Evolutionary conservation across 176 grass and related monocot species (phyloP).

Genomic region (Bolboschoenus planiculmis): DNA sequence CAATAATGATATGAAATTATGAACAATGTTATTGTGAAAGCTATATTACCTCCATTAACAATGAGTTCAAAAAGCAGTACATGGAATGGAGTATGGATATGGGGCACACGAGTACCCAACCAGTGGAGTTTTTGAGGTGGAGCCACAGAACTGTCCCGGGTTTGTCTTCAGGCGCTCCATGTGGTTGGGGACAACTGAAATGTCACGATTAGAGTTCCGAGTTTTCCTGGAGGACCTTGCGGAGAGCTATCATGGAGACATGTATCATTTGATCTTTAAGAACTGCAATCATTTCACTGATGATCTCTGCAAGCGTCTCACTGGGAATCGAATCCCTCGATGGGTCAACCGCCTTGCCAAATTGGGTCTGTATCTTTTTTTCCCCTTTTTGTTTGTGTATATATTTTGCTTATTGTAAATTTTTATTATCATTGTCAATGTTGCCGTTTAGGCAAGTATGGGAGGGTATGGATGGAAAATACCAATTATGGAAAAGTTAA

Average conservation of each 20-base stretch:
- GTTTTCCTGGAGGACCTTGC: slow-evolving; percentile 63
- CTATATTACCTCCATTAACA: neutral
- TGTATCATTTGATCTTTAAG: slow-evolving; percentile 71
- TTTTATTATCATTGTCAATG: neutral
- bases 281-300: slow-evolving; percentile 94
- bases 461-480: neutral
- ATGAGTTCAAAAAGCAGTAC: slow-evolving; percentile 31
- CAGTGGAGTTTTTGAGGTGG: slow-evolving; percentile 79
- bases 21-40: neutral
- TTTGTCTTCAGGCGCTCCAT: slow-evolving; percentile 76
- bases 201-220: slow-evolving; percentile 57
- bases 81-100: slow-evolving; percentile 89
- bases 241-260: slow-evolving; percentile 66
- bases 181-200: slow-evolving; percentile 55
- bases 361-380: slow-evolving; percentile 43
- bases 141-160: slow-evolving; percentile 76
- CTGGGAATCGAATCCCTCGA: slow-evolving; percentile 50
- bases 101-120: slow-evolving; percentile 82
- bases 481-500: neutral
- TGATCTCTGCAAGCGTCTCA: slow-evolving; percentile 52
- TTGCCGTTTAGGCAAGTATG: neutral
- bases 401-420: neutral
- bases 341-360: slow-evolving; percentile 92
- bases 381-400: neutral
- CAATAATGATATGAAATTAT: neutral